These are phyloP conservation scores for Colletotrichum cereale DNA, from an alignment of 2,329 filamentous ascomycete genomes.

Conservation along the genomic window DNA sequence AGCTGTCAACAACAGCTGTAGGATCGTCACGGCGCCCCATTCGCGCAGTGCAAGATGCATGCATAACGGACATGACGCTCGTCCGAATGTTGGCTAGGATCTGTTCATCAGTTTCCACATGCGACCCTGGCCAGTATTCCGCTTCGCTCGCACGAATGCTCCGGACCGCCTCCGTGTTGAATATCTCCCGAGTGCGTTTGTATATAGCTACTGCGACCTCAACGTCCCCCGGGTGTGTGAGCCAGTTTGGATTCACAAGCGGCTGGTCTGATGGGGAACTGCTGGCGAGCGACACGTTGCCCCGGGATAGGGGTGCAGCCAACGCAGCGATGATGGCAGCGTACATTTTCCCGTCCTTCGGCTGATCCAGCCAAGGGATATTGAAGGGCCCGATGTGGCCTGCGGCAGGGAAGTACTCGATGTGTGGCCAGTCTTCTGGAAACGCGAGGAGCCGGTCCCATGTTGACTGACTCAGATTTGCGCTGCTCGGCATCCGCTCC, in stretches of 20 bases:
- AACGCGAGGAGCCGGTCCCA: constrained; percentile 34
- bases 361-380: constrained; percentile 18
- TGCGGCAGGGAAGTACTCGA: constrained; percentile 45
- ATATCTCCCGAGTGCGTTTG: constrained; percentile 48
- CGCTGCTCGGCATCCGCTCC: constrained; percentile 49
- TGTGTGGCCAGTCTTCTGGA: constrained; percentile 52
- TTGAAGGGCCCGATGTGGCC: constrained; percentile 35
- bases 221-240: constrained; percentile 56
- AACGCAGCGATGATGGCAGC: constrained; percentile 45
- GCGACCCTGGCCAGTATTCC: neutral
- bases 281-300: constrained; percentile 45
- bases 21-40: constrained; percentile 8
- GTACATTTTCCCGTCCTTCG: constrained; percentile 33
- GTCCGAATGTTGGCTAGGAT: constrained; percentile 45
- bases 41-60: constrained; percentile 23
- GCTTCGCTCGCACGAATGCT: neutral
- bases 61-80: constrained; percentile 26
- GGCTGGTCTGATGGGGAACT: constrained; percentile 45
- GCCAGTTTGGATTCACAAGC: constrained; percentile 60
- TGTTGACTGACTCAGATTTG: constrained; percentile 33
- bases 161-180: constrained; percentile 45
- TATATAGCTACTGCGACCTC: constrained; percentile 58
- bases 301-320: constrained; percentile 56
- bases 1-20: neutral
- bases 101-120: constrained; percentile 56